Conservation (phyloP, 805 yeast genomes). For the Komagataella populi region DNA sequence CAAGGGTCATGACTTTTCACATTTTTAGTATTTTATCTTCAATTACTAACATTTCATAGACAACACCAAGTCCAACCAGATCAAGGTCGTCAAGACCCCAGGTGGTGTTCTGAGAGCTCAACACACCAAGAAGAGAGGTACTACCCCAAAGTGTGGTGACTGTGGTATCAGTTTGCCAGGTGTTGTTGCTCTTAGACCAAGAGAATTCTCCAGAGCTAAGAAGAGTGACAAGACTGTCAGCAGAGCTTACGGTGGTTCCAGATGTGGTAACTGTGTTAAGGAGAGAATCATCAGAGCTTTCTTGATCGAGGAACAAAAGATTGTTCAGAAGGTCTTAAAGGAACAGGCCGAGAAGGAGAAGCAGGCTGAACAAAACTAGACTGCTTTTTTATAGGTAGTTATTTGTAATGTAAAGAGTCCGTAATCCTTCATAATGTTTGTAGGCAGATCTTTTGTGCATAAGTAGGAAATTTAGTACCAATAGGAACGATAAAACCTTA, state of each 20-base stretch:
- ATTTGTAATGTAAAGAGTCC: background rate
- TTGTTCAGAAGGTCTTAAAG: conserved; percentile 98
- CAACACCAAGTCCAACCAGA: conserved; percentile 99
- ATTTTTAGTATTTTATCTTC: conserved; percentile 2
- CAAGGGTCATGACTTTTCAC: conserved; percentile 9
- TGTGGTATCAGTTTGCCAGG: conserved; percentile 57
- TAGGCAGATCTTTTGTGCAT: background rate
- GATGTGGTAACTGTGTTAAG: conserved; percentile 98
- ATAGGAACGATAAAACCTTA: background rate
- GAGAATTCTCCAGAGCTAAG: conserved; percentile 90
- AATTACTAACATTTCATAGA: conserved; percentile 26
- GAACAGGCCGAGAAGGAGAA: conserved; percentile 86
- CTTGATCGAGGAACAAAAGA: conserved; percentile 99
- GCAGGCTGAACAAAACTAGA: conserved; percentile 31
- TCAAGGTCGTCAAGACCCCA: conserved; percentile 99
- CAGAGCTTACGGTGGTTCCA: conserved; percentile 99
- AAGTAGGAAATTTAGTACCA: background rate
- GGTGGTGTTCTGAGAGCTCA: conserved; percentile 98
- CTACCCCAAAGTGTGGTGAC: conserved; percentile 86
- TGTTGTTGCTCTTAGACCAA: conserved; percentile 92
- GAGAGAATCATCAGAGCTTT: conserved; percentile 99
- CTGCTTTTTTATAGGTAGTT: background rate
- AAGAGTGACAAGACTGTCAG: conserved; percentile 97
- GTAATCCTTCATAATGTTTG: background rate
- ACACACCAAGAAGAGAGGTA: conserved; percentile 86